Evolutionary conservation across 768 basidiomycete species (phyloP).

Genomic region (Lyophyllum decastes): DNA sequence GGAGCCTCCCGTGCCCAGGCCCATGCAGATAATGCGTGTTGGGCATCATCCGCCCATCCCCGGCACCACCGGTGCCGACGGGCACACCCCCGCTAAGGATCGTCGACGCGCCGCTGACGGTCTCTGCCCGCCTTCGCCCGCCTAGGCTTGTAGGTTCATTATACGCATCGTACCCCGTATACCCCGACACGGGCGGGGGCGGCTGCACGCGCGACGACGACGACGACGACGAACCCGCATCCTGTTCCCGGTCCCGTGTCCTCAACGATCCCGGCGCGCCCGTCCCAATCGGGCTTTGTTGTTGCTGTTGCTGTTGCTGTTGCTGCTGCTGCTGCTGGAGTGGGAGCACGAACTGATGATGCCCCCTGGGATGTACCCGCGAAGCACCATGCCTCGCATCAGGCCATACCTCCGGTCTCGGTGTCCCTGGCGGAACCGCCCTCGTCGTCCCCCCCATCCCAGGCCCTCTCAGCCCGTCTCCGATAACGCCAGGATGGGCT

Average conservation of each 20-base stretch:
- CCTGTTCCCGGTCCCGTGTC: background rate
- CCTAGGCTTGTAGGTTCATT: background rate
- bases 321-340: background rate
- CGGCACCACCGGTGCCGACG: background rate
- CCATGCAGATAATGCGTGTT: constrained; percentile 10
- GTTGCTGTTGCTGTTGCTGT: background rate
- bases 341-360: background rate
- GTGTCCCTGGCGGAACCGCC: background rate
- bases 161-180: constrained; percentile 2
- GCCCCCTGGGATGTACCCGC: background rate
- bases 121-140: constrained; percentile 16
- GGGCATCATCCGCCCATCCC: background rate
- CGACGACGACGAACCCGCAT: background rate
- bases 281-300: constrained; percentile 7
- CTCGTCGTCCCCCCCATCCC: background rate
- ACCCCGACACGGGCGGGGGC: too few relatives aligned
- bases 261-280: constrained; percentile 1
- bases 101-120: constrained; percentile 14
- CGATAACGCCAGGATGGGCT: background rate
- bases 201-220: background rate
- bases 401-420: background rate
- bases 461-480: constrained; percentile 2
- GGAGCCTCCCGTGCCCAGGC: constrained; percentile 10
- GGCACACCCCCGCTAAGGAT: background rate
- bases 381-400: background rate